A percentile compares a stretch with the other conserved stretches of the same genome.
Evolutionary conservation across 78 protist genomes (phyloP).

Genomic region (Speleostelium caveatum): DNA sequence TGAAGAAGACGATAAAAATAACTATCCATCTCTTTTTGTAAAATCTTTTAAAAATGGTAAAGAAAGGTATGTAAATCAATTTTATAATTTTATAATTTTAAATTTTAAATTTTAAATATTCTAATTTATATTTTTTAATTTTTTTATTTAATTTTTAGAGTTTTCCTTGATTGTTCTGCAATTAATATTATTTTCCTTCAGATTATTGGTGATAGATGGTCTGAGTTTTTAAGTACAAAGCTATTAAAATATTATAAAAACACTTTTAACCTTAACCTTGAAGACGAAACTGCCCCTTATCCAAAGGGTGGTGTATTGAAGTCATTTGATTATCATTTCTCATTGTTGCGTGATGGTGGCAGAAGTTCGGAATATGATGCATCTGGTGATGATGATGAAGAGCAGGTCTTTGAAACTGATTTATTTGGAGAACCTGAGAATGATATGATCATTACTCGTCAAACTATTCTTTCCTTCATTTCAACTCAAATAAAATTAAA

Average conservation of each 20-base stretch:
- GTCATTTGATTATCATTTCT: neutral
- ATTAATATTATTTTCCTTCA: neutral
- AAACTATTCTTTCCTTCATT: neutral
- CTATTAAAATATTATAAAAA: neutral
- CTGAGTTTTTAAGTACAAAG: neutral
- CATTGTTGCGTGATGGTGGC: neutral
- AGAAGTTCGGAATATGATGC: neutral
- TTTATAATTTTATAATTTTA: no score
- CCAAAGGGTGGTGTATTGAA: neutral
- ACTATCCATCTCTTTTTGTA: no score
- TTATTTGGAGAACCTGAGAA: neutral
- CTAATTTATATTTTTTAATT: no score
- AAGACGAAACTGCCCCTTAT: neutral
- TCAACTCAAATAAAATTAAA: neutral
- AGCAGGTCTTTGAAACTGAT: neutral
- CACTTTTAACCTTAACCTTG: neutral
- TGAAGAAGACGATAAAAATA: no score
- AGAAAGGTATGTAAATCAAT: no score
- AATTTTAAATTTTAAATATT: no score
- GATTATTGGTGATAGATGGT: neutral
- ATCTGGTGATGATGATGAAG: neutral
- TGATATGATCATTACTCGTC: neutral
- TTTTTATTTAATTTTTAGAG: no score
- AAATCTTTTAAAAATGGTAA: no score
- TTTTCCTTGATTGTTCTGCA: neutral